Evolutionary conservation across 73 alveolate genomes (phyloP), one percentile per base, ranked within the genome.

Genomic region (Paramecium sonneborni): DNA sequence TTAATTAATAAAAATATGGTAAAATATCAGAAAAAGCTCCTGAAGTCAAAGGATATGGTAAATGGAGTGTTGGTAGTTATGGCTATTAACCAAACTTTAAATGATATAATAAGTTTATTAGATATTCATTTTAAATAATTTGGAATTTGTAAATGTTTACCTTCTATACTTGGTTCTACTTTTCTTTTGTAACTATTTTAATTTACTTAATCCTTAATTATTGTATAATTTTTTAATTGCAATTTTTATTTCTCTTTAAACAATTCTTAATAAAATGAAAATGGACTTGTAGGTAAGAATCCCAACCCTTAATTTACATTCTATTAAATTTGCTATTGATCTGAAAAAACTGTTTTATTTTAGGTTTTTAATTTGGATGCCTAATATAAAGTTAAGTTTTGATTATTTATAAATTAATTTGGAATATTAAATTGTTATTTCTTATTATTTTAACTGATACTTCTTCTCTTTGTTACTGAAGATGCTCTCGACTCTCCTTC

Each of bases 1-100:
- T 37, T 37, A 37, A 74, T 37, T 74, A 74, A 74, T 74, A 74
- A 74, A 74, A 21, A 74, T 74, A 74, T 74, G 87, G 87, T 21
- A 74, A 74, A 39, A 37, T 74, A 34, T 10, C 56, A 23, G 58
- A 37, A 0, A 74, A 20, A n/a, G 87, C 87, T 20, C 58, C 87
- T 21, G 56, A 62, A 62, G 84, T 62, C 6, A 62, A 62, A 62
- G 84, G 84, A 26, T 62, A 62, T 26, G 84, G 74, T 24, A 39
- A 37, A 37, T 34, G 56, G 56, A 74, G 87, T 39, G 87, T 74
- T 14, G 35, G 87, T 37, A 37, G 67, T 39, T 74, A 74, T 74
- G 87, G 87, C 44, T 74, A 74, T 39, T 37, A 74, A 37, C 87
- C 87, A 74, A 46, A 21, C 43, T 43, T 39, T 46, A 41, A 44